These are phyloP conservation scores for Fagopyrum tataricum DNA, from an alignment of 148 eudicot species.

Conservation along the genomic window DNA sequence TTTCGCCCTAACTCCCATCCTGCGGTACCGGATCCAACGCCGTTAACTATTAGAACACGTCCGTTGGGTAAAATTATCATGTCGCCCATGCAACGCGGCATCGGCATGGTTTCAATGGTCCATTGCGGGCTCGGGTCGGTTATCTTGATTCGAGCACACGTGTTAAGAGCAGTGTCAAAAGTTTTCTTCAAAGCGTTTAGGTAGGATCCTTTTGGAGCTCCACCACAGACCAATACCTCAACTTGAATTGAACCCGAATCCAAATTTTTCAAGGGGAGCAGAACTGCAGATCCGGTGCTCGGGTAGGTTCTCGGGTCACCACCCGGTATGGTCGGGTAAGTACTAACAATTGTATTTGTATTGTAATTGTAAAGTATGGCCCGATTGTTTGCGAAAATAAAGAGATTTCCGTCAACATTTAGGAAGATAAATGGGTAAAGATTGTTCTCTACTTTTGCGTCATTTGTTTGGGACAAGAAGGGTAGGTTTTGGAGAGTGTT, in stretches of 20 bases:
- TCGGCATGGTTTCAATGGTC: conserved; percentile 60
- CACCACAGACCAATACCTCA: conserved; percentile 60
- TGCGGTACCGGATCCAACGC: conserved; percentile 50
- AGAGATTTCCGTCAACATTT: conserved; percentile 53
- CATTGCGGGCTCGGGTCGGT: conserved; percentile 45
- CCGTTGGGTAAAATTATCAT: conserved; percentile 53
- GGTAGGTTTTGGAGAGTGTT: conserved; percentile 23
- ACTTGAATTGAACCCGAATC: conserved; percentile 3
- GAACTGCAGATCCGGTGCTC: conserved; percentile 61
- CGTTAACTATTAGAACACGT: conserved; percentile 59
- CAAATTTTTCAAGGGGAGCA: conserved; percentile 44
- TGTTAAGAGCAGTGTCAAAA: conserved; percentile 33
- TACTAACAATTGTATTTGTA: conserved; percentile 24
- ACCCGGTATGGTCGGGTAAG: conserved; percentile 51
- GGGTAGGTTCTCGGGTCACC: conserved; percentile 70
- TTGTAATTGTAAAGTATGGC: conserved; percentile 55
- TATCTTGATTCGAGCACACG: conserved; percentile 47
- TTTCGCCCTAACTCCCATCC: conserved; percentile 66
- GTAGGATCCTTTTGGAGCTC: conserved; percentile 44
- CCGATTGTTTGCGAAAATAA: conserved; percentile 69
- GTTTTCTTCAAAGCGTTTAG: conserved; percentile 12
- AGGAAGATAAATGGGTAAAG: conserved; percentile 68
- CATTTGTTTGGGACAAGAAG: conserved; percentile 40
- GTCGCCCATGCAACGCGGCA: conserved; percentile 58
- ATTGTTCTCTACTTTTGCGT: conserved; percentile 41